phyloP scores from a whole-genome alignment of 2,329 filamentous ascomycete species.

The Didymella pinodella region DNA sequence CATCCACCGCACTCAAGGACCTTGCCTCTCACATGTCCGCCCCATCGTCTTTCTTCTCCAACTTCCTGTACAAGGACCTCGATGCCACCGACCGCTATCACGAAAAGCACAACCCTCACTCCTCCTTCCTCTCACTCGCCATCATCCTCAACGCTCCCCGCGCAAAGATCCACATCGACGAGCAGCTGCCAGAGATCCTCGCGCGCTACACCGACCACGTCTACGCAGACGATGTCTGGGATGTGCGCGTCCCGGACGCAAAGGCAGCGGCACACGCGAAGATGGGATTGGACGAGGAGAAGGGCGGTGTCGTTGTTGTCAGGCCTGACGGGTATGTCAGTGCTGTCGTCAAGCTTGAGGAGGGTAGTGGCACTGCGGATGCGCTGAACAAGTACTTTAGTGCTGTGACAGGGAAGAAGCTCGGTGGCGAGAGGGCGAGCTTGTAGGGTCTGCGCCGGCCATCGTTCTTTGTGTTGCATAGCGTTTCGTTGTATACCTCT shows the following conservation, averaged over 20 bases:
- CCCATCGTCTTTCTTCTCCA: conserved; percentile 74
- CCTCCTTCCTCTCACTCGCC: conserved; percentile 79
- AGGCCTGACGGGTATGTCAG: conserved; percentile 88
- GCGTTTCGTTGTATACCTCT: conserved; percentile 7
- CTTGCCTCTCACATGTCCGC: conserved; percentile 71
- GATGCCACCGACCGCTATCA: conserved; percentile 64
- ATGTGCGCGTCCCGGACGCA: conserved; percentile 72
- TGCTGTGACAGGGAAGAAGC: conserved; percentile 71
- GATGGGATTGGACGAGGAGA: conserved; percentile 78
- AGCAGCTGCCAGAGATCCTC: conserved; percentile 74
- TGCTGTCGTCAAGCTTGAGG: conserved; percentile 74
- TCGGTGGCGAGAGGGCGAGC: conserved; percentile 50
- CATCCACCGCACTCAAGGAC: conserved; percentile 72
- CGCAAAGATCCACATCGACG: conserved; percentile 73
- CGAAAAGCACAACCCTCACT: conserved; percentile 86
- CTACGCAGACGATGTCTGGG: conserved; percentile 84
- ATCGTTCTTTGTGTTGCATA: conserved; percentile 7
- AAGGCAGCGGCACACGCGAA: conserved; percentile 82
- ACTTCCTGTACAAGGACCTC: conserved; percentile 69
- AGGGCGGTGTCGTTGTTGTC: conserved; percentile 82
- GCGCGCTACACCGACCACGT: conserved; percentile 81
- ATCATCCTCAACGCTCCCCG: conserved; percentile 76
- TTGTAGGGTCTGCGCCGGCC: conserved; percentile 26
- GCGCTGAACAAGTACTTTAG: conserved; percentile 86
- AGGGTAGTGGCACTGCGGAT: conserved; percentile 81